A percentile compares a stretch with the other conserved stretches of the same genome.
Evolutionary conservation across 192 early-diverging fungal genomes (phyloP).

Genomic region (Spinellus fusiger): DNA sequence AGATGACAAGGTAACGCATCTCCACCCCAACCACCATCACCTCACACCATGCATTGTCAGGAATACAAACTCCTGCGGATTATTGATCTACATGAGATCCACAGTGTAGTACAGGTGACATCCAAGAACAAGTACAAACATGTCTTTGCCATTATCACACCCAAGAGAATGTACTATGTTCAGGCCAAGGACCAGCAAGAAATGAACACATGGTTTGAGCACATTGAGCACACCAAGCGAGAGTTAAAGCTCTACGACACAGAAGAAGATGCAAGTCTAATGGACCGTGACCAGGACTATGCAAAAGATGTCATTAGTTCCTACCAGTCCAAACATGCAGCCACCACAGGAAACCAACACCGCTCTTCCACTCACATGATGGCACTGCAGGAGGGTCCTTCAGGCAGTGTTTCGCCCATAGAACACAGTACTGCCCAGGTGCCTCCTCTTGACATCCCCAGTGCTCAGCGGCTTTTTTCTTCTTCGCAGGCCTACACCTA

Average conservation of each 20-base stretch:
- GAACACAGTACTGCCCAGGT: background rate
- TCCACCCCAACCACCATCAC: background rate
- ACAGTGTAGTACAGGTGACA: constrained; percentile 64
- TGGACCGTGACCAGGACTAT: constrained; percentile 21
- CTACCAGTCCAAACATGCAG: constrained; percentile 21
- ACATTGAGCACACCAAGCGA: constrained; percentile 54
- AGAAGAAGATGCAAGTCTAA: constrained; percentile 24
- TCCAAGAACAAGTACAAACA: constrained; percentile 54
- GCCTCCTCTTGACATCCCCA: constrained; percentile 20
- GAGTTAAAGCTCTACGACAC: constrained; percentile 17
- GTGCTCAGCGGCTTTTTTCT: no score
- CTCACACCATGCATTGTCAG: constrained; percentile 21
- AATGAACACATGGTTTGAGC: constrained; percentile 71
- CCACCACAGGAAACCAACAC: constrained; percentile 7
- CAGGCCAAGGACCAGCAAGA: constrained; percentile 47
- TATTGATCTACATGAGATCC: constrained; percentile 64
- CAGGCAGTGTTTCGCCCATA: background rate
- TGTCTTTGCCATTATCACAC: constrained; percentile 75
- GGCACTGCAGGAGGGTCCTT: background rate
- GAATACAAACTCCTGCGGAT: constrained; percentile 76
- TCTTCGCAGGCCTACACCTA: constrained; percentile 6
- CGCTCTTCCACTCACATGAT: constrained; percentile 10
- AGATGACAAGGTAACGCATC: constrained; percentile 57
- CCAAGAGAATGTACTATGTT: constrained; percentile 65
- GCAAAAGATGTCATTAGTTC: constrained; percentile 28